Evolutionary conservation across 2,329 filamentous ascomycete species (phyloP).

Genomic region (Celoporthe dispersa): DNA sequence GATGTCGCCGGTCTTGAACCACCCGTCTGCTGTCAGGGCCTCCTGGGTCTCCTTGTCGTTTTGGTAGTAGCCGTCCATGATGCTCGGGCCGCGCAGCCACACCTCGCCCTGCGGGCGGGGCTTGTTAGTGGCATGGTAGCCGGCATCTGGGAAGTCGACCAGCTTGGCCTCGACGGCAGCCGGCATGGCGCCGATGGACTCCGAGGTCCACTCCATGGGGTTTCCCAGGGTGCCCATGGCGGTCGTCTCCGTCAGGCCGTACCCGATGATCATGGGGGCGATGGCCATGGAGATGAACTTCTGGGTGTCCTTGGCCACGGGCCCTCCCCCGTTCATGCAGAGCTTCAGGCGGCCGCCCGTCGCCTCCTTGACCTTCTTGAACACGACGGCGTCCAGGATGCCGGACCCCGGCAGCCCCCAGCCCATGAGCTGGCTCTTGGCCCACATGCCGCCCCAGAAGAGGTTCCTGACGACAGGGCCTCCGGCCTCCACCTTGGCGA

Average conservation of each 20-base stretch:
- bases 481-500: constrained; percentile 73
- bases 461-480: constrained; percentile 71
- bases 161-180: constrained; percentile 80
- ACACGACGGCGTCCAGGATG: constrained; percentile 77
- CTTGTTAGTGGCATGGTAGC: constrained; percentile 76
- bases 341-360: constrained; percentile 82
- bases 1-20: constrained; percentile 89
- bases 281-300: constrained; percentile 88
- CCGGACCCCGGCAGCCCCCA: constrained; percentile 67
- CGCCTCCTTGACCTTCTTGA: constrained; percentile 90
- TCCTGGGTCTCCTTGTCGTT: constrained; percentile 77
- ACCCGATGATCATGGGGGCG: constrained; percentile 86
- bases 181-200: constrained; percentile 74
- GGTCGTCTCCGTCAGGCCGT: constrained; percentile 84
- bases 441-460: constrained; percentile 67
- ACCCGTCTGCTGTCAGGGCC: constrained; percentile 72
- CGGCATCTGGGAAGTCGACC: constrained; percentile 82
- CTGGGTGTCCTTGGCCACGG: constrained; percentile 82
- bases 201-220: constrained; percentile 76
- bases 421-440: constrained; percentile 56
- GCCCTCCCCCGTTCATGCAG: constrained; percentile 85
- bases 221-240: constrained; percentile 78
- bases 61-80: constrained; percentile 75
- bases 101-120: constrained; percentile 83
- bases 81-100: constrained; percentile 78